Conservation (phyloP, 2,329 filamentous ascomycete genomes). For the Hymenoscyphus repandus region DNA sequence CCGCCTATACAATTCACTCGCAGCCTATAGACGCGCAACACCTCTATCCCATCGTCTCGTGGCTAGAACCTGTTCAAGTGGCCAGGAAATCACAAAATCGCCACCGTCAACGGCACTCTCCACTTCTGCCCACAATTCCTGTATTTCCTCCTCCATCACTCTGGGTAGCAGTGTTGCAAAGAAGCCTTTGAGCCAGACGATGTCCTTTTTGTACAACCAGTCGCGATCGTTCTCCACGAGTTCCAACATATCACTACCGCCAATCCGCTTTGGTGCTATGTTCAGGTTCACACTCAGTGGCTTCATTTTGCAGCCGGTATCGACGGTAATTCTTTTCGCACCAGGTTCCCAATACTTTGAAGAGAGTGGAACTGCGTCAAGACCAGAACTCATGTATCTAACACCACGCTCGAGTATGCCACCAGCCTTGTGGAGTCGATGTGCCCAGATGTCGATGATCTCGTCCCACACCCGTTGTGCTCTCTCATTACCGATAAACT, state of each 20-base stretch:
- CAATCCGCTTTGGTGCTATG: conserved; percentile 1
- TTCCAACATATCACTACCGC: conserved; percentile 3
- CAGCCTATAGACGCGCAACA: neutral
- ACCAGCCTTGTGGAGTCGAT: neutral
- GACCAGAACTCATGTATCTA: neutral
- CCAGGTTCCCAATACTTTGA: conserved; percentile 3
- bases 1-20: neutral
- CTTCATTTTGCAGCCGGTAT: conserved; percentile 3
- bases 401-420: neutral
- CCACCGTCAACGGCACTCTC: neutral
- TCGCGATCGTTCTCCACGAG: conserved; percentile 3
- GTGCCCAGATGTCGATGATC: neutral
- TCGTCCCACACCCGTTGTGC: neutral
- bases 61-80: neutral
- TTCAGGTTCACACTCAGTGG: conserved; percentile 1
- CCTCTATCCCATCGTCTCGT: neutral
- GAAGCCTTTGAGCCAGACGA: conserved; percentile 7
- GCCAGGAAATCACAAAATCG: neutral
- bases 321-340: conserved; percentile 3
- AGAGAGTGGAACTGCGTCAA: conserved; percentile 7
- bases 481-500: neutral
- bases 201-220: conserved; percentile 5
- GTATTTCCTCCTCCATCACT: conserved; percentile 1
- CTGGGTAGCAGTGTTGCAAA: neutral
- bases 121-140: neutral